A percentile compares a stretch with the other conserved stretches of the same genome.
These are phyloP conservation scores for Micromonas pusilla DNA, from an alignment of 139 green algal species.

Conservation along the genomic window DNA sequence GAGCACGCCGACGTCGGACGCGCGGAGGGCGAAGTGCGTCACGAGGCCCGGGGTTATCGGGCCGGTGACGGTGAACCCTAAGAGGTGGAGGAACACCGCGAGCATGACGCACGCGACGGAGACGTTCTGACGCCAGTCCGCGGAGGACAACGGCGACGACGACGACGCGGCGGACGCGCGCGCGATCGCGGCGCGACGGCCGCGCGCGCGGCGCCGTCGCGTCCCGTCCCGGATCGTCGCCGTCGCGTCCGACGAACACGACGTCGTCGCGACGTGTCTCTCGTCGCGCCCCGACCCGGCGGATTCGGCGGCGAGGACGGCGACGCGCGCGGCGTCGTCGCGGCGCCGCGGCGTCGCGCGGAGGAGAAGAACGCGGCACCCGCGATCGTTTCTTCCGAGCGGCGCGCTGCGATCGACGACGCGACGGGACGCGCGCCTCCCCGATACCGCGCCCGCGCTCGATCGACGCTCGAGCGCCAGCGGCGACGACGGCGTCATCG, in stretches of 20 bases:
- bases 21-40: conserved; percentile 13
- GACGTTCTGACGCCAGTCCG: background rate
- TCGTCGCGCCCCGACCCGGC: no score
- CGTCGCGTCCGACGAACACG: background rate
- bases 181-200: background rate
- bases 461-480: no score
- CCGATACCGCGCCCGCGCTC: no score
- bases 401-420: no score
- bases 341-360: no score
- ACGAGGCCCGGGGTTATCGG: conserved; percentile 23
- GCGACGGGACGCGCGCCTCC: no score
- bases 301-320: no score
- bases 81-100: conserved; percentile 29
- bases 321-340: no score
- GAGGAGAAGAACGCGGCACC: no score
- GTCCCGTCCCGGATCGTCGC: background rate
- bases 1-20: conserved; percentile 3
- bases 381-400: no score
- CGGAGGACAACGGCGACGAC: background rate
- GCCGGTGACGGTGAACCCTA: conserved; percentile 29
- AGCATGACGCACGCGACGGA: conserved; percentile 11
- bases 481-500: no score
- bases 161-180: background rate
- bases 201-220: background rate
- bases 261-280: background rate